Percentiles rank a stretch among this genome's conserved stretches.
Evolutionary conservation across 306 rosid species (phyloP).

Genomic region (Sesbania bispinosa): DNA sequence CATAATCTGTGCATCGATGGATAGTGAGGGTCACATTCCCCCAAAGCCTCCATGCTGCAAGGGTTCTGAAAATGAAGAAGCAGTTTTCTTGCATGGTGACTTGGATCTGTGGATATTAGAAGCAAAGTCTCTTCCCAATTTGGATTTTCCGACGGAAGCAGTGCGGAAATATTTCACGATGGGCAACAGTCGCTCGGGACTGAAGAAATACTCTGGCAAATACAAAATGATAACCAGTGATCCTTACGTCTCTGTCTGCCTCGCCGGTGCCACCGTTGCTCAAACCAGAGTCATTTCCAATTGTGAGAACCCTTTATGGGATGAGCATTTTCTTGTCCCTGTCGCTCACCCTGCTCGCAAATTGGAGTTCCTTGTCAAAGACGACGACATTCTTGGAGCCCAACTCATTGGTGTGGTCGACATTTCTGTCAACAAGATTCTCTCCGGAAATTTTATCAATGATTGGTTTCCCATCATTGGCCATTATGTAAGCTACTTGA

Average conservation of each 20-base stretch:
- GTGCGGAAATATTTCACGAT: slow-evolving; percentile 52
- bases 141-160: slow-evolving; percentile 56
- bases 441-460: slow-evolving; percentile 38
- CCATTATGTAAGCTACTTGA: slow-evolving; percentile 35
- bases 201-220: slow-evolving; percentile 36
- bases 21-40: background rate
- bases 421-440: slow-evolving; percentile 43
- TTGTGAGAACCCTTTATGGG: slow-evolving; percentile 68
- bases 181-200: slow-evolving; percentile 43
- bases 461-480: slow-evolving; percentile 68
- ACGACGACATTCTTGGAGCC: slow-evolving; percentile 70
- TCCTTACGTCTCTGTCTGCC: slow-evolving; percentile 66
- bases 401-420: slow-evolving; percentile 65
- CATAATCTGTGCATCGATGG: slow-evolving; percentile 36
- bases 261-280: slow-evolving; percentile 69
- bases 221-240: slow-evolving; percentile 57
- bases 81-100: slow-evolving; percentile 58
- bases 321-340: slow-evolving; percentile 56
- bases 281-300: slow-evolving; percentile 57
- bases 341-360: slow-evolving; percentile 61
- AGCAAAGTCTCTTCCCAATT: slow-evolving; percentile 74
- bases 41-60: background rate
- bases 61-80: too few relatives aligned
- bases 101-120: slow-evolving; percentile 59
- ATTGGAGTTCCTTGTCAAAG: slow-evolving; percentile 63